Evolutionary conservation across 2,329 filamentous ascomycete species (phyloP).

Genomic region (Zelopaecilomyces penicillatus): DNA sequence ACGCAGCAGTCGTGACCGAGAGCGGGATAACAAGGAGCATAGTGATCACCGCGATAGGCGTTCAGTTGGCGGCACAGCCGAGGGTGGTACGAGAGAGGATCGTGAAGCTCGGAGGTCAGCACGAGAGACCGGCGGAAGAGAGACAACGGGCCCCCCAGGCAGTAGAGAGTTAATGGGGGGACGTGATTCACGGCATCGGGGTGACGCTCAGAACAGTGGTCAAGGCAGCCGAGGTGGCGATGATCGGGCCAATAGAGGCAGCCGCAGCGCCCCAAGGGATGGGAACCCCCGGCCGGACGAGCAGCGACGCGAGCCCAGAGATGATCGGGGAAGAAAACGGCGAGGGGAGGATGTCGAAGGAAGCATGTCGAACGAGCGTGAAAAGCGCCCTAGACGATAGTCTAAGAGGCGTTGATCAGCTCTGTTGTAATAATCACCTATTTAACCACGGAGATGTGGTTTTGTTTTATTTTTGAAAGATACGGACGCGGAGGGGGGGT

Average conservation of each 20-base stretch:
- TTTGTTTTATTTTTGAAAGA: too few relatives aligned
- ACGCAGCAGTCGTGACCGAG: constrained; percentile 44
- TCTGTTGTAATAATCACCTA: too few relatives aligned
- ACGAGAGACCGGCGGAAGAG: constrained; percentile 17
- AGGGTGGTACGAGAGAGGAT: constrained; percentile 23
- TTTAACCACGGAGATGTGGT: too few relatives aligned
- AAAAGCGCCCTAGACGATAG: constrained; percentile 46
- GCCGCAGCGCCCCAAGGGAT: constrained; percentile 27
- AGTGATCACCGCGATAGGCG: constrained; percentile 38
- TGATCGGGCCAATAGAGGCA: constrained; percentile 27
- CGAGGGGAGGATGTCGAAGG: constrained; percentile 41
- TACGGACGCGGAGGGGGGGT: too few relatives aligned
- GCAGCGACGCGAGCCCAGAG: constrained; percentile 24
- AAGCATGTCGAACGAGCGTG: constrained; percentile 33
- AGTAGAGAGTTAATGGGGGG: constrained; percentile 23
- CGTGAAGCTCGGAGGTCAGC: constrained; percentile 25
- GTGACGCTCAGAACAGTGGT: constrained; percentile 11
- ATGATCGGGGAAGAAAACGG: constrained; percentile 30
- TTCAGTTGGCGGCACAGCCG: constrained; percentile 22
- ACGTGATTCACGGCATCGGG: constrained; percentile 25
- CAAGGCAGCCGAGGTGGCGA: constrained; percentile 18
- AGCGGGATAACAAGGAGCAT: constrained; percentile 37
- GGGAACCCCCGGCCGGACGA: constrained; percentile 23
- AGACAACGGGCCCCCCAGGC: constrained; percentile 21
- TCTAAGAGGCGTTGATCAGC: background rate